A percentile compares a stretch with the other conserved stretches of the same genome.
These are phyloP conservation scores for Paspalum vaginatum DNA, from an alignment of 176 grass and related monocot species.

Conservation along the genomic window DNA sequence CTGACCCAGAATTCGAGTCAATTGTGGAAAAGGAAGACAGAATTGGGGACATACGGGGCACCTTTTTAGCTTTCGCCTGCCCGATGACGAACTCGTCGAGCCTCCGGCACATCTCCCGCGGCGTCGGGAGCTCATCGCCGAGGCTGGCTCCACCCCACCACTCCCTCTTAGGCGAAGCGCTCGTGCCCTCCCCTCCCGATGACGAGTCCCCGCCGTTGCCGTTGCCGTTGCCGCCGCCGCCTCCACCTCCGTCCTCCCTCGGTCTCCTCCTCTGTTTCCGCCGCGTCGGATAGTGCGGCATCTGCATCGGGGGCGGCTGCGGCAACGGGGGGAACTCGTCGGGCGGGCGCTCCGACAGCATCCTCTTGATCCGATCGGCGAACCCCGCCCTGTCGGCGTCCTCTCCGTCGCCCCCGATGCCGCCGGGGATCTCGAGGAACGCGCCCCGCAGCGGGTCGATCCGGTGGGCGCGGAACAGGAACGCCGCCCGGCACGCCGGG, in stretches of 20 bases:
- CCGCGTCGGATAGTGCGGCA: constrained; percentile 22
- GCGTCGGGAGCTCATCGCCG: constrained; percentile 83
- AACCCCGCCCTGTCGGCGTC: constrained; percentile 26
- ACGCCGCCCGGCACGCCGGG: constrained; percentile 54
- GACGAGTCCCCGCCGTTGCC: constrained; percentile 48
- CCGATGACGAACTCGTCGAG: constrained; percentile 96
- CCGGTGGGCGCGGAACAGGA: constrained; percentile 70
- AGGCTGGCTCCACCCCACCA: constrained; percentile 82
- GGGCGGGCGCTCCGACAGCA: constrained; percentile 57
- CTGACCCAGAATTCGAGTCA: neutral
- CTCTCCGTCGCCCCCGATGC: constrained; percentile 25
- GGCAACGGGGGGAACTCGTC: constrained; percentile 51
- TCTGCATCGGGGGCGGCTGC: constrained; percentile 46
- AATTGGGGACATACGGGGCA: constrained; percentile 43
- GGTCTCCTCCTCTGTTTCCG: constrained; percentile 42
- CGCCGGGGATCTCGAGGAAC: constrained; percentile 70
- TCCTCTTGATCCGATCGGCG: constrained; percentile 46
- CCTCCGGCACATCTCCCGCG: constrained; percentile 84
- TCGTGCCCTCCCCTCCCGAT: constrained; percentile 53
- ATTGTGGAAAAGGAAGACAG: constrained; percentile 13
- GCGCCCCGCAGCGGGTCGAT: constrained; percentile 69
- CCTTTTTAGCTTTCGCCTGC: constrained; percentile 90
- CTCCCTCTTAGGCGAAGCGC: constrained; percentile 56
- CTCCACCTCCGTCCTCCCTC: constrained; percentile 56
- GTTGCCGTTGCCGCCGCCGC: constrained; percentile 15